A percentile compares a stretch with the other conserved stretches of the same genome.
These are phyloP conservation scores for Metschnikowia koreensis DNA, from an alignment of 805 yeast genomes.

Conservation along the genomic window DNA sequence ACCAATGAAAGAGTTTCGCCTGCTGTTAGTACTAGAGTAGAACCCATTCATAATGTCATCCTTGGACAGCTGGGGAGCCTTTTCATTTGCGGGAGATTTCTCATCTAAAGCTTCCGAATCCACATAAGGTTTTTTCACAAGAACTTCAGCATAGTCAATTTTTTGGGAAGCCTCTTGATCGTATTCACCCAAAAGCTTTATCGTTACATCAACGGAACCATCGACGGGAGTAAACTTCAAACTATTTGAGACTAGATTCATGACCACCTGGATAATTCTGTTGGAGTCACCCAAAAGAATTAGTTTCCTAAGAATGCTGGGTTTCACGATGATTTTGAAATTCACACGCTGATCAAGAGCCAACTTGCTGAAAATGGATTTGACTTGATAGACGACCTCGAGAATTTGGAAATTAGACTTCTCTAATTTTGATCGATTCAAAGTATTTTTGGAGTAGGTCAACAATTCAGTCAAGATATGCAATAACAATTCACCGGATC, in stretches of 20 bases:
- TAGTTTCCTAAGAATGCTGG: conserved; percentile 58
- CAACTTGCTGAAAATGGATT: conserved; percentile 78
- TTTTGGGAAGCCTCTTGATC: conserved; percentile 34
- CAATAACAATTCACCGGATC: conserved; percentile 86
- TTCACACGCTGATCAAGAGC: conserved; percentile 76
- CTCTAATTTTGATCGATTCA: conserved; percentile 80
- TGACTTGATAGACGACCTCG: conserved; percentile 82
- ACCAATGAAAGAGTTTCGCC: neutral
- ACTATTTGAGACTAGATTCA: conserved; percentile 89
- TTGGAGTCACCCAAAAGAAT: conserved; percentile 84
- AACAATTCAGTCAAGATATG: conserved; percentile 88
- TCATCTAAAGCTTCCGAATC: neutral
- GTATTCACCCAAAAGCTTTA: conserved; percentile 68
- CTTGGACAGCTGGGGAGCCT: neutral
- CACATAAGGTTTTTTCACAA: conserved; percentile 7
- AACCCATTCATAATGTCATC: neutral
- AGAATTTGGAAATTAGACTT: conserved; percentile 73
- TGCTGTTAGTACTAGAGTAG: neutral
- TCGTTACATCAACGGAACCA: conserved; percentile 69
- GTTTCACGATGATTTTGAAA: conserved; percentile 59
- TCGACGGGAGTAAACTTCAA: conserved; percentile 90
- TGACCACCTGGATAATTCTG: conserved; percentile 84
- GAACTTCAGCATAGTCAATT: conserved; percentile 14
- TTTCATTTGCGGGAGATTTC: neutral
- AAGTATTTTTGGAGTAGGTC: conserved; percentile 88